Conservation (phyloP, 148 eudicot genomes). For the Agrostemma githago region DNA sequence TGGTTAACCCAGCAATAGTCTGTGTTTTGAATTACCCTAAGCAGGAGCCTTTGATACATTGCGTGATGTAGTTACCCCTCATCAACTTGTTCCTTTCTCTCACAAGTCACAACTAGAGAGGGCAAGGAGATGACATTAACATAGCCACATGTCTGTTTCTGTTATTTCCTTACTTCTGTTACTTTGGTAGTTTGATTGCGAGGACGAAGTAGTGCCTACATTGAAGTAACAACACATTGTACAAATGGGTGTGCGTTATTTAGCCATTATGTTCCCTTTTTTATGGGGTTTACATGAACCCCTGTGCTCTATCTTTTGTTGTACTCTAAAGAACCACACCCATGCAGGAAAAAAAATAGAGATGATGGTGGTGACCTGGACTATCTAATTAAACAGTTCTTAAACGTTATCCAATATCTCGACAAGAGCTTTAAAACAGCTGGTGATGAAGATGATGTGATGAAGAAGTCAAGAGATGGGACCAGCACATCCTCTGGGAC, state of each 20-base stretch:
- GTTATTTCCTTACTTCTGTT: not conserved
- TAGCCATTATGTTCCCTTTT: not conserved
- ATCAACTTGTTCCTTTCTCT: no score
- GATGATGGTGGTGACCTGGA: slow-evolving; percentile 69
- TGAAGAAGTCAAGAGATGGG: slow-evolving; percentile 61
- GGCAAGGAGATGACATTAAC: not conserved
- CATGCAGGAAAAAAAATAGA: slow-evolving; percentile 57
- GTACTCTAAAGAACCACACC: slow-evolving; percentile 5
- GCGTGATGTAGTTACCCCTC: not conserved
- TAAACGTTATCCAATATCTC: slow-evolving; percentile 59
- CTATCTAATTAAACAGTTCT: slow-evolving; percentile 51
- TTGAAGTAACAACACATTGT: not conserved
- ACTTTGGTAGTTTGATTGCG: not conserved
- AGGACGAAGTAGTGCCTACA: not conserved
- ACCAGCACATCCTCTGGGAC: slow-evolving; percentile 42
- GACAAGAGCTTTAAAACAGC: slow-evolving; percentile 42
- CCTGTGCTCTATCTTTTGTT: not conserved
- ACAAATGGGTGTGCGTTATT: not conserved
- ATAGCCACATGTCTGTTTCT: not conserved
- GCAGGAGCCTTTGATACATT: not conserved
- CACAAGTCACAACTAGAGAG: no score
- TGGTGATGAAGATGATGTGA: slow-evolving; percentile 47
- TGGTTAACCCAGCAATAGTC: not conserved
- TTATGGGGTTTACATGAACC: not conserved
- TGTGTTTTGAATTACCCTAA: not conserved